Conservation (phyloP, 495 filamentous ascomycete genomes). For the Chlorociboria aeruginascens region DNA sequence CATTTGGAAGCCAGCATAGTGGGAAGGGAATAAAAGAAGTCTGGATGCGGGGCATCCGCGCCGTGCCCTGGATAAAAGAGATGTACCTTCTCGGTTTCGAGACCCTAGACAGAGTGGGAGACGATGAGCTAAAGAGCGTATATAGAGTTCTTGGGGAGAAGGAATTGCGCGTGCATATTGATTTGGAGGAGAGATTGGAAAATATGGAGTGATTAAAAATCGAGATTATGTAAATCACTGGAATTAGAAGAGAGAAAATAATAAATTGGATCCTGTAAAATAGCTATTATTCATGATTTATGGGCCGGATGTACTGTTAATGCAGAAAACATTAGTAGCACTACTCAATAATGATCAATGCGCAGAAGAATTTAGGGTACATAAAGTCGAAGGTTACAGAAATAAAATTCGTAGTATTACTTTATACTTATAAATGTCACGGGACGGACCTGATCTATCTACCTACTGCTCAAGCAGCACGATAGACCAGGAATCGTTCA, state of each 20-base stretch:
- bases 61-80: constrained; percentile 69
- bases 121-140: constrained; percentile 8
- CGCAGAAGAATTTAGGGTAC: too few relatives aligned
- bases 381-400: too few relatives aligned
- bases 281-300: not conserved
- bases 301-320: too few relatives aligned
- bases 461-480: too few relatives aligned
- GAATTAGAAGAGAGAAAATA: constrained; percentile 2
- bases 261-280: not conserved
- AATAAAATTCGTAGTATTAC: too few relatives aligned
- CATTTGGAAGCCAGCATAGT: too few relatives aligned
- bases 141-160: constrained; percentile 20
- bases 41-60: constrained; percentile 55
- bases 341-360: too few relatives aligned
- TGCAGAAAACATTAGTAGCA: too few relatives aligned
- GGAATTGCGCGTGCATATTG: constrained; percentile 19
- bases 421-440: too few relatives aligned
- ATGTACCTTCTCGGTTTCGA: constrained; percentile 50
- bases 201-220: not conserved
- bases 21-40: constrained; percentile 34
- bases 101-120: constrained; percentile 1
- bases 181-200: constrained; percentile 19
- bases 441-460: too few relatives aligned
- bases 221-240: too few relatives aligned
- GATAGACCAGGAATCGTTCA: too few relatives aligned